Base-by-base conservation (phyloP, 2,329 filamentous ascomycete genomes). In the Xylariaceae sp. region DNA sequence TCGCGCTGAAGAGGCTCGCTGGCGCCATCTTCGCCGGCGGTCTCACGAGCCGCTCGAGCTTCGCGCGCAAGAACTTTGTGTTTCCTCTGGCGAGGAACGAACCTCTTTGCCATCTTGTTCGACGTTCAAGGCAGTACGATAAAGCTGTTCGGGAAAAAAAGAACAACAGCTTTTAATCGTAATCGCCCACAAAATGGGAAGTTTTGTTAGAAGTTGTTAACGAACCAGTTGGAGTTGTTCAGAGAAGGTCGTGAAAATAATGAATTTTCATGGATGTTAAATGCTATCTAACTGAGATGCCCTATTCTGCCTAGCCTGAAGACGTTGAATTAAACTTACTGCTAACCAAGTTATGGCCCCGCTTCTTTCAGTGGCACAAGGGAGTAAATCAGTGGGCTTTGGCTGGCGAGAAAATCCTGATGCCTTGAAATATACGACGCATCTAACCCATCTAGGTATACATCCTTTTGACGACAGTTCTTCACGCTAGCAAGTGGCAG, bases 61-160 rank as follows among this genome's bases (percentile, higher is more conserved):
- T 84, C 77, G 35, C 88, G 84, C 35, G 87, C 88, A 17, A 89
- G 77, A 44, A 85, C 85, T 68, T 84, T 88, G 72, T 87, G 85
- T 74, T 88, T 88, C 61, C 86, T 78, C 75, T 87, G 83, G 30
- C 85, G 78, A 44, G 85, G 83, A 1, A 87, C 82, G 64, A 85
- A 87, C 68, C 81, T 75, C 68, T 81, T 75, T 67, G 75, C 75
- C 80, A 83, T 83, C 13, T 67, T 73, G 58, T 35, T 30, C 49
- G 53, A 48, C 9, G 53, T 53, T 56, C 50, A 51, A 52, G 60
- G 59, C 63, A 63, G 63, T 65, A 50, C 17, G 60, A 52, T 54
- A 37, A 53, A 45, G 34, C 34, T 37, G 15, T 35, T 59, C 13
- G 15, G 53, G 62, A 39, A 62, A 60, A 61, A 4, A 17, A 23